Base-by-base conservation (phyloP, 2,329 filamentous ascomycete genomes). In the Fusarium hainanense region DNA sequence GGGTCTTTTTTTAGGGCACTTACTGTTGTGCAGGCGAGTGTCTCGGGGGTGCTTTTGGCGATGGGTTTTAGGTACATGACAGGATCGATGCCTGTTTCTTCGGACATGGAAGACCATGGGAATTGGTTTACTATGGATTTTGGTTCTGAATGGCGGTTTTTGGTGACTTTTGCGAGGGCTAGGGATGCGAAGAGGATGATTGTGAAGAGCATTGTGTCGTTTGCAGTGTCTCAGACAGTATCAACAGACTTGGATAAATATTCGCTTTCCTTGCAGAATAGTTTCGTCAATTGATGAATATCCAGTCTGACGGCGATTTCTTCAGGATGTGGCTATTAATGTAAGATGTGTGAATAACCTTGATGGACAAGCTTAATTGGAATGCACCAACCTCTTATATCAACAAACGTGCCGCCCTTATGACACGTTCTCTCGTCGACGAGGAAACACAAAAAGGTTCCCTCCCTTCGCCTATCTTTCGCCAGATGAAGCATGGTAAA, bases 31-130 rank as follows among this genome's bases (percentile, higher is more conserved):
- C 72, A 74, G 12, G 43, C 49, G 20, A 71, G 57, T 34, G 50
- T 66, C 48, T 72, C 69, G 20, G 60, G 11, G 20, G 50, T 42
- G n/a, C 46, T 47, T 16, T 62, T 12, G 13, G 46, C 43, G 4
- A 42, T 59, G 3, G 14, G 16, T 6, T 48, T 27, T 6, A 69
- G 30, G 18, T 74, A 71, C 2, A 57, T 18, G 10, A 54, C 30
- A 12, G 59, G 54, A 23, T 74, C 58, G 2, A 74, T n/a, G 1
- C 71, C 71, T 16, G 69, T 74, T 49, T 64, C 52, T 3, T 62
- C 43, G 4, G 50, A 5, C 27, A 71, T 67, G 1, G 49, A 49
- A 0, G 40, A 10, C 71, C 71, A 72, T n/a, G 57, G 43, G 37
- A 74, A 72, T 11, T 48, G 3, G 11, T 66, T 56, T 11, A 73